Percentiles rank a stretch among this genome's conserved stretches.
Evolutionary conservation across 176 grass and related monocot species (phyloP).

Genomic region (Aechmea fasciata): DNA sequence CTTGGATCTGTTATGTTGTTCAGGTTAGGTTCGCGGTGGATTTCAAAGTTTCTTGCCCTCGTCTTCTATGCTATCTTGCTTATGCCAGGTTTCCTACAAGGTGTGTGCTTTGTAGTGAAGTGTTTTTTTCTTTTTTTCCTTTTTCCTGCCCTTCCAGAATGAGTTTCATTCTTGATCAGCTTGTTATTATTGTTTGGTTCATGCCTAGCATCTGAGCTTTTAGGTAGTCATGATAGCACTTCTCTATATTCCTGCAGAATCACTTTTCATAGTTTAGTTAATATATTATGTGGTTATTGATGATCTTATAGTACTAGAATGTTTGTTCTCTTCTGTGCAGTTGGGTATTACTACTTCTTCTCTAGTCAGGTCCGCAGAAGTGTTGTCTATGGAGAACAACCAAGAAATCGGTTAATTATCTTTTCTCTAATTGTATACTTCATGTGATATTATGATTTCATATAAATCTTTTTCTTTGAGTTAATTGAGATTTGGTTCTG

Average conservation of each 20-base stretch:
- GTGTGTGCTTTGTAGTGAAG: slow-evolving; percentile 14
- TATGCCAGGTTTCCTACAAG: slow-evolving; percentile 90
- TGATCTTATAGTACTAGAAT: background rate
- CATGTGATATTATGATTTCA: background rate
- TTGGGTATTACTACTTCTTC: slow-evolving; percentile 98
- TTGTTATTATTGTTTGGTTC: background rate
- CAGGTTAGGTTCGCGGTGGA: slow-evolving; percentile 95
- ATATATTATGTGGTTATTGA: background rate
- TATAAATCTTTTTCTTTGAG: background rate
- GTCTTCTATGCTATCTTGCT: slow-evolving; percentile 74
- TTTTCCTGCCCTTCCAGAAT: slow-evolving; percentile 4
- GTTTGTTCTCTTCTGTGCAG: slow-evolving; percentile 31
- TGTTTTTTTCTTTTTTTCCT: no score
- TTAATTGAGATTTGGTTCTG: slow-evolving; percentile 17
- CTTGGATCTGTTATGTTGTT: slow-evolving; percentile 20
- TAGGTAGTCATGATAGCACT: no score
- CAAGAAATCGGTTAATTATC: slow-evolving; percentile 69
- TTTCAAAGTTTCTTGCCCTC: slow-evolving; percentile 70
- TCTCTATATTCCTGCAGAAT: no score
- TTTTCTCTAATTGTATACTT: background rate
- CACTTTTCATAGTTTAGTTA: no score
- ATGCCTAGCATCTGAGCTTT: no score
- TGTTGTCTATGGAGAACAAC: slow-evolving; percentile 86
- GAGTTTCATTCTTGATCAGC: background rate
- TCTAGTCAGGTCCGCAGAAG: slow-evolving; percentile 84